Conservation (phyloP, 495 filamentous ascomycete species). For the Penicillium bovifimosum region DNA sequence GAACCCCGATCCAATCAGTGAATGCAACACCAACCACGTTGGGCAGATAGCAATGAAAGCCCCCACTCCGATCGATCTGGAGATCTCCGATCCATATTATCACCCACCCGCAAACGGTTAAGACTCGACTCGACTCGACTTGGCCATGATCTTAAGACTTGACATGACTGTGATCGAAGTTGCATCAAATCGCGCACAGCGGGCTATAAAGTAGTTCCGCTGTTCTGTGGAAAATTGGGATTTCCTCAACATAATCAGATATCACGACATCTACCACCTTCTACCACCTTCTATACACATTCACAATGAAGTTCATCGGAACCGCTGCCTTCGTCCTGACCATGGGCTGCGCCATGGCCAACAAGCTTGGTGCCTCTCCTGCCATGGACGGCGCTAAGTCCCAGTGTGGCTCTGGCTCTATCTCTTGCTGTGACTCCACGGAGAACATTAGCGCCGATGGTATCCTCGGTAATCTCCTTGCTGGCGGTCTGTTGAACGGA, state of each 20-base stretch:
- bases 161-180: not conserved
- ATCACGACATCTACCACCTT: not conserved
- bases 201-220: not conserved
- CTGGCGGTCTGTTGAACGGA: constrained; percentile 3
- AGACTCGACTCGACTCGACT: not conserved
- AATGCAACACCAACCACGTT: not conserved
- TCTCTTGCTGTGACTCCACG: constrained; percentile 5
- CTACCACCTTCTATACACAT: not conserved
- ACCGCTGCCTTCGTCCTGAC: constrained; percentile 1
- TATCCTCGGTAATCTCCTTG: not conserved
- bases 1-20: not conserved
- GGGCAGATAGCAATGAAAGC: not conserved
- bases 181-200: not conserved
- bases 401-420: not conserved
- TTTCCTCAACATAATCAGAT: not conserved
- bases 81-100: not conserved
- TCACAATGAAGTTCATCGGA: constrained; percentile 6
- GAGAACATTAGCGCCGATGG: constrained; percentile 1
- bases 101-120: not conserved
- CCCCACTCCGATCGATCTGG: not conserved
- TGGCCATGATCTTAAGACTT: too few species aligned
- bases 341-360: not conserved
- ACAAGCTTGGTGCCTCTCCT: not conserved
- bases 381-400: not conserved
- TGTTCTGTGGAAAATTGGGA: not conserved